Evolutionary conservation across 2,329 filamentous ascomycete species (phyloP), one percentile per base, ranked within the genome.

Genomic region (Metarhizium robertsii): DNA sequence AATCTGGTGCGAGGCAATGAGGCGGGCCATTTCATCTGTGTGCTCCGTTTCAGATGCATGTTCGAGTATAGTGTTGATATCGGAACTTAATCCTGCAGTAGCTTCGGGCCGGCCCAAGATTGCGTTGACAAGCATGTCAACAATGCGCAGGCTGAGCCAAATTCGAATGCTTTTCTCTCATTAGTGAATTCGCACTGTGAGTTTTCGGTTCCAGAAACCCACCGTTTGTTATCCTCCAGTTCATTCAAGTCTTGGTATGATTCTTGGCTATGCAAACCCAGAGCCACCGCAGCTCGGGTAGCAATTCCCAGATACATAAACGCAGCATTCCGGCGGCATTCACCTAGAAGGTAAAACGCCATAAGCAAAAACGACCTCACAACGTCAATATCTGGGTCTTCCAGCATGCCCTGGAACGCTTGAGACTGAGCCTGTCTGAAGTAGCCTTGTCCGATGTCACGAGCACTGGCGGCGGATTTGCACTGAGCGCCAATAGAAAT

Each of bases 261-360:
- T 61, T 68, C 58, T 55, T 64, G 53, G 64, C 68, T 67, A 53
- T 84, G 80, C 6, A 84, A 61, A 0, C 82, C 83, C 0, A 85
- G 62, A 0, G 80, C 79, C 2, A 78, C 76, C 0, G 82, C 81
- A 0, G 81, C 78, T 55, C 79, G 75, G 0, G 78, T 73, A 1
- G 82, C 81, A 10, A 85, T 76, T 0, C 81, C 81, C 2, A 85
- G 65, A 55, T 85, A 85, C 78, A 85, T 83, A 53, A 83, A 85
- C 0, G 81, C 81, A 0, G 81, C 74, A 55, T 84, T 84, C 8
- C 80, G 71, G 36, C 79, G 78, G 54, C 81, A 84, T 5, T 78
- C 79, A 0, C 79, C 79, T 2, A 82, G 71, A 73, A 83, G 79
- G 59, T 81, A 84, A 58, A 82, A 81, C 0, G 79, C 74, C 75